Conservation (phyloP, 1,139 yeast genomes). For the Meyerozyma athensensis region DNA sequence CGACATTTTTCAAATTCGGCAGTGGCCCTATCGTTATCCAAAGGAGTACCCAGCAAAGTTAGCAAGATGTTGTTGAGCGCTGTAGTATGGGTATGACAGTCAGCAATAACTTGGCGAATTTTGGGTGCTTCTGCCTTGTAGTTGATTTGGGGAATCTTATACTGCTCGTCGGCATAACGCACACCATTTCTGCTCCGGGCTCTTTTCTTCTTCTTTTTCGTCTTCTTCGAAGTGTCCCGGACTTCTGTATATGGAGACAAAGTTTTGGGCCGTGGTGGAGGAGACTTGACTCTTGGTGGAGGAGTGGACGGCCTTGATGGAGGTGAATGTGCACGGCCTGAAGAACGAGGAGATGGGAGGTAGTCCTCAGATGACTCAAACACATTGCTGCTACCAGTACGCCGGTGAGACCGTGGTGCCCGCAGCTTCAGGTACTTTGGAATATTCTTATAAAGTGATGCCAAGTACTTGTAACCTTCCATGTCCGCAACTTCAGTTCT, state of each 20-base stretch:
- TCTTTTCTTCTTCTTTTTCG: constrained; percentile 8
- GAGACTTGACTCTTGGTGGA: constrained; percentile 10
- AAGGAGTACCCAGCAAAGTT: constrained; percentile 53
- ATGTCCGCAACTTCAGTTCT: constrained; percentile 13
- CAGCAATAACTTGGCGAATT: constrained; percentile 66
- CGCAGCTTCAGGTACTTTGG: constrained; percentile 7
- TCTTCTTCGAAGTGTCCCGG: constrained; percentile 10
- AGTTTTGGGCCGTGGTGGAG: constrained; percentile 29
- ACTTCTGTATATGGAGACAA: constrained; percentile 18
- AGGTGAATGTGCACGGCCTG: constrained; percentile 8
- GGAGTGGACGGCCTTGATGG: constrained; percentile 7
- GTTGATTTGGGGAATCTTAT: constrained; percentile 63
- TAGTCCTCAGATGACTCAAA: constrained; percentile 11
- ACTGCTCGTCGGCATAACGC: constrained; percentile 50
- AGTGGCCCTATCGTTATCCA: constrained; percentile 57
- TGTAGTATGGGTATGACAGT: constrained; percentile 71
- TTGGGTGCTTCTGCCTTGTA: constrained; percentile 69
- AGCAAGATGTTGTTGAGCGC: constrained; percentile 63
- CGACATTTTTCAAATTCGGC: constrained; percentile 71
- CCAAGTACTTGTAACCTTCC: constrained; percentile 32
- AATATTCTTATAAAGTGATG: constrained; percentile 18
- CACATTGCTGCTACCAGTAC: constrained; percentile 12
- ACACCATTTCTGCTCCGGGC: constrained; percentile 17
- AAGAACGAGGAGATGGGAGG: constrained; percentile 8
- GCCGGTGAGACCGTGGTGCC: constrained; percentile 5